A percentile compares a stretch with the other conserved stretches of the same genome.
Conservation (phyloP, 1,139 yeast species). For the Pichia terricola region DNA sequence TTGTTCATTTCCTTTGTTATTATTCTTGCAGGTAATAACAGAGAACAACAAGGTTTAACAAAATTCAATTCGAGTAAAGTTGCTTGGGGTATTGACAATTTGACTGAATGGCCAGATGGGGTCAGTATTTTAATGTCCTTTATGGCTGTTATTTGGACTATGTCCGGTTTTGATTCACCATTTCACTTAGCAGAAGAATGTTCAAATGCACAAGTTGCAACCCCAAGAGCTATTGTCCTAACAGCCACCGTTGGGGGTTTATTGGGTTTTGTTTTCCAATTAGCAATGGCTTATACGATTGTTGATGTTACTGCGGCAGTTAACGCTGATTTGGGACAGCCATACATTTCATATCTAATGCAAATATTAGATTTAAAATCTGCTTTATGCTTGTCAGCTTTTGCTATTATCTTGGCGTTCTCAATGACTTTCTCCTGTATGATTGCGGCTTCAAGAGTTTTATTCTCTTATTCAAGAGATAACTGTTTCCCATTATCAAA, state of each 20-base stretch:
- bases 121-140: slow-evolving; percentile 51
- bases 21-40: slow-evolving; percentile 48
- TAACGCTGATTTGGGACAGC: slow-evolving; percentile 52
- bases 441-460: slow-evolving; percentile 62
- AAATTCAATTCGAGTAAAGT: slow-evolving; percentile 41
- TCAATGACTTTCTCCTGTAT: slow-evolving; percentile 66
- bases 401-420: slow-evolving; percentile 51
- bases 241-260: slow-evolving; percentile 55
- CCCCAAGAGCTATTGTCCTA: slow-evolving; percentile 59
- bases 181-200: slow-evolving; percentile 69
- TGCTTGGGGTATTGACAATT: slow-evolving; percentile 55
- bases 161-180: slow-evolving; percentile 70
- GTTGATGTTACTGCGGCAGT: slow-evolving; percentile 44
- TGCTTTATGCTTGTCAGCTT: slow-evolving; percentile 46
- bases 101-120: slow-evolving; percentile 62
- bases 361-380: slow-evolving; percentile 40
- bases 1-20: slow-evolving; percentile 47
- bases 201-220: slow-evolving; percentile 46
- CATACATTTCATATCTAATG: slow-evolving; percentile 48
- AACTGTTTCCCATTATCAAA: slow-evolving; percentile 55
- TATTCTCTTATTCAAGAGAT: slow-evolving; percentile 63
- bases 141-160: slow-evolving; percentile 64
- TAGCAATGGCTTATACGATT: slow-evolving; percentile 57
- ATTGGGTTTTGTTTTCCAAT: slow-evolving; percentile 53
- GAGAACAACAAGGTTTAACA: slow-evolving; percentile 27